phyloP scores from a whole-genome alignment of 1,139 yeast species.

The Pichiaceae sp. region DNA sequence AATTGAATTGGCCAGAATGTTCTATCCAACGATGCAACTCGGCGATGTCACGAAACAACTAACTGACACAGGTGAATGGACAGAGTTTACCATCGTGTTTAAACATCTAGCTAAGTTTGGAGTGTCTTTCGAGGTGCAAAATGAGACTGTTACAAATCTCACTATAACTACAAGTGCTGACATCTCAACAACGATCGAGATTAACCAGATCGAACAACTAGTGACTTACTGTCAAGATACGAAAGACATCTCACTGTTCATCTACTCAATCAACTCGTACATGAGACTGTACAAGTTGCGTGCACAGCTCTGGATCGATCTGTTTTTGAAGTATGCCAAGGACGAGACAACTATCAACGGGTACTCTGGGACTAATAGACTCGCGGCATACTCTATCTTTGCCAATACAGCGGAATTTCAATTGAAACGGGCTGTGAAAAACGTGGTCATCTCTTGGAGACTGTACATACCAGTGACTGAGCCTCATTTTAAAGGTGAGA shows the following conservation, averaged over 20 bases:
- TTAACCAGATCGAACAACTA: conserved; percentile 10
- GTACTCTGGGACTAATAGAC: not conserved
- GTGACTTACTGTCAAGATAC: conserved; percentile 5
- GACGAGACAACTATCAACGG: conserved; percentile 3
- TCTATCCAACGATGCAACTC: conserved; percentile 20
- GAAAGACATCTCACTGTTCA: conserved; percentile 17
- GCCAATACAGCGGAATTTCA: conserved; percentile 4
- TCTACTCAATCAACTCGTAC: conserved; percentile 16
- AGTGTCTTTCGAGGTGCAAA: conserved; percentile 7
- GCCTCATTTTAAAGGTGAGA: conserved; percentile 9
- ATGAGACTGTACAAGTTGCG: conserved; percentile 11
- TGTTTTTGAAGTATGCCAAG: conserved; percentile 6
- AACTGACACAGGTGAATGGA: not conserved
- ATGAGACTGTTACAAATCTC: conserved; percentile 5
- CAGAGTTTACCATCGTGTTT: not conserved
- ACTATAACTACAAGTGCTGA: not conserved
- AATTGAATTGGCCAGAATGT: conserved; percentile 12
- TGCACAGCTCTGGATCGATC: conserved; percentile 11
- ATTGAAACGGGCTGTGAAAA: conserved; percentile 1
- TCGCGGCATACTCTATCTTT: conserved; percentile 1
- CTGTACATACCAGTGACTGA: conserved; percentile 1
- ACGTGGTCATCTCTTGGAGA: conserved; percentile 3
- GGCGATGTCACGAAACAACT: not conserved
- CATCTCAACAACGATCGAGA: conserved; percentile 3
- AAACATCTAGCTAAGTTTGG: not conserved